Percentiles rank a stretch among this genome's conserved stretches.
These are phyloP conservation scores for Sordariomycetes sp. DNA, from an alignment of 2,329 filamentous ascomycete species.

Conservation along the genomic window DNA sequence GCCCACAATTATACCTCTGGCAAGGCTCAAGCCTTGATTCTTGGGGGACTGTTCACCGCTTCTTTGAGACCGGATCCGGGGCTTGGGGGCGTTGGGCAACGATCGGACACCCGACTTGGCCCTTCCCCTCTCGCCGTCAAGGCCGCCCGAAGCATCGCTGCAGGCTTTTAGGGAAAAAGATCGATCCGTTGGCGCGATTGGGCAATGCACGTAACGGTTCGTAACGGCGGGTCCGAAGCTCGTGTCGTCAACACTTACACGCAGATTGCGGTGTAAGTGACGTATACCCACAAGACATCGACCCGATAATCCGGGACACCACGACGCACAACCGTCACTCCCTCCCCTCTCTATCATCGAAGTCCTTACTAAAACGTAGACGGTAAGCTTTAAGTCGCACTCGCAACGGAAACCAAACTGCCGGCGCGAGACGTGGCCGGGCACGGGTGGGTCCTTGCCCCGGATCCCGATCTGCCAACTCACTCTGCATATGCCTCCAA, in stretches of 20 bases:
- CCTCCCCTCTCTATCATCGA: not conserved
- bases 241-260: not conserved
- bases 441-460: slow-evolving; percentile 2
- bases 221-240: too few species aligned
- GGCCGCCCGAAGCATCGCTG: not conserved
- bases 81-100: not conserved
- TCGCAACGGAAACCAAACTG: not conserved
- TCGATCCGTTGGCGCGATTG: not conserved
- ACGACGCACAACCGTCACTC: not conserved
- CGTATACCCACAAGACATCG: not conserved
- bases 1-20: not conserved
- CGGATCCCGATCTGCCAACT: slow-evolving; percentile 1
- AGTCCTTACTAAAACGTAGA: not conserved
- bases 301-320: not conserved
- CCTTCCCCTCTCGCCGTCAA: not conserved
- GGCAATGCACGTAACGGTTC: too few species aligned
- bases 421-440: not conserved
- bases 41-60: not conserved
- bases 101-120: not conserved
- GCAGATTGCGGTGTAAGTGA: not conserved
- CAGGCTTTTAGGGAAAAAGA: not conserved
- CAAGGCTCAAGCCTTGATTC: not conserved
- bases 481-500: slow-evolving; percentile 4
- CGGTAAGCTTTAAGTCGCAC: not conserved
- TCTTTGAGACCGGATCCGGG: not conserved